phyloP scores from a whole-genome alignment of 352 stramenopile species.

The Pythium rhizo-oryzae region DNA sequence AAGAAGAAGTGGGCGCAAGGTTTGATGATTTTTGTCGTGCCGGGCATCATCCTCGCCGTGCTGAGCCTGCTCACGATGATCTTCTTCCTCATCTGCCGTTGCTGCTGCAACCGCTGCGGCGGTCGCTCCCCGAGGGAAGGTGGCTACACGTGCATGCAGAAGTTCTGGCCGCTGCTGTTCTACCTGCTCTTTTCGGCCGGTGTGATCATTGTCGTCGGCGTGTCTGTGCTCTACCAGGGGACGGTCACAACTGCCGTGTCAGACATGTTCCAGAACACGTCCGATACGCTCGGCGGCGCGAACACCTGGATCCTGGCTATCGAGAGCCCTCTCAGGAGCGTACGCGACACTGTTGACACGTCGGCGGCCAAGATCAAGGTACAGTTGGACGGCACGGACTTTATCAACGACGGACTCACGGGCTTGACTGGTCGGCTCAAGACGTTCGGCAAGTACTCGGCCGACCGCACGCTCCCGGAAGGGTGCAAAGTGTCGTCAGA shows the following conservation, averaged over 20 bases:
- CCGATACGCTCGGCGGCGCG: conserved; percentile 41
- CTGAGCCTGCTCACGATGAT: conserved; percentile 70
- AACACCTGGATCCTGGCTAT: conserved; percentile 47
- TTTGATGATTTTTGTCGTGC: conserved; percentile 56
- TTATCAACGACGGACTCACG: conserved; percentile 46
- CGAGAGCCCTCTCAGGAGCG: conserved; percentile 40
- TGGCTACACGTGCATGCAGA: conserved; percentile 70
- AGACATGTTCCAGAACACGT: conserved; percentile 47
- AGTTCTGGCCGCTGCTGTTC: conserved; percentile 66
- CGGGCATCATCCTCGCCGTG: conserved; percentile 54
- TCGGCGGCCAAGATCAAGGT: conserved; percentile 37
- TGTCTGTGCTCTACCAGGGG: conserved; percentile 59
- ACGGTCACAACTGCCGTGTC: conserved; percentile 46
- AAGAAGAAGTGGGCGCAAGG: conserved; percentile 46
- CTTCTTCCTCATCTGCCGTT: conserved; percentile 75
- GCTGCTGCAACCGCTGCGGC: conserved; percentile 76
- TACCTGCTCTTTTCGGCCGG: conserved; percentile 62
- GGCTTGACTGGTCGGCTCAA: conserved; percentile 37
- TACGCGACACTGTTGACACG: conserved; percentile 43
- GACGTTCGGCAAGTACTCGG: conserved; percentile 34
- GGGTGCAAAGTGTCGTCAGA: conserved; percentile 27
- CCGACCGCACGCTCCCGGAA: conserved; percentile 33
- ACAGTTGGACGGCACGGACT: conserved; percentile 40
- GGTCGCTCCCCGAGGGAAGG: conserved; percentile 55
- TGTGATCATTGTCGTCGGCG: conserved; percentile 48